Conservation (phyloP, 768 basidiomycete species). For the Boletus barrowsii region DNA sequence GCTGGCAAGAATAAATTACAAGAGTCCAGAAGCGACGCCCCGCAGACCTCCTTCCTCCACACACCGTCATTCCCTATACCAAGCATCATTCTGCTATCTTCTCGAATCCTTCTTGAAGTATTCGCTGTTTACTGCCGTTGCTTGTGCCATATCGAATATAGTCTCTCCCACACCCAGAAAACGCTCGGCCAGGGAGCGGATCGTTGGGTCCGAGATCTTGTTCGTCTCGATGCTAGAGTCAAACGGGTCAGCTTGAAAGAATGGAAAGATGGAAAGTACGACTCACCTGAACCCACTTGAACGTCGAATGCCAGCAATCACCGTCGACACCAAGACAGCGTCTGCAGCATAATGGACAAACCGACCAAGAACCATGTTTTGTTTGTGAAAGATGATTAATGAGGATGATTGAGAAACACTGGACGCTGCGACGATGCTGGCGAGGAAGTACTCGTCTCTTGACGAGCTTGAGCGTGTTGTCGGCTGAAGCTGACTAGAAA, state of each 20-base stretch:
- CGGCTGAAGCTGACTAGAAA: constrained; percentile 8
- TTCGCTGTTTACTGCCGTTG: constrained; percentile 78
- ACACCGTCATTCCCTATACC: background rate
- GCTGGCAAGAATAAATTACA: constrained; percentile 28
- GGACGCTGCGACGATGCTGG: background rate
- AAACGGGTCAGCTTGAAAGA: background rate
- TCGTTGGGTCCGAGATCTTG: constrained; percentile 71
- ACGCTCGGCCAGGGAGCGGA: constrained; percentile 72
- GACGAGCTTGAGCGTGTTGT: background rate
- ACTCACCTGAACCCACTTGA: constrained; percentile 90
- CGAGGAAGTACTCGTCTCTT: background rate
- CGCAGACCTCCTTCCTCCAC: constrained; percentile 8
- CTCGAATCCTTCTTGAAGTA: constrained; percentile 68
- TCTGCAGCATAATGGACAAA: constrained; percentile 83
- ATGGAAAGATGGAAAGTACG: constrained; percentile 2
- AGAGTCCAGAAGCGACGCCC: constrained; percentile 21
- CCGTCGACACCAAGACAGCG: constrained; percentile 80
- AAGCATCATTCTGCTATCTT: constrained; percentile 24
- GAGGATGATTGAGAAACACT: constrained; percentile 2
- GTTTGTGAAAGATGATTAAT: background rate
- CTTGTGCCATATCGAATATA: constrained; percentile 82
- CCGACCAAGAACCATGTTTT: constrained; percentile 60
- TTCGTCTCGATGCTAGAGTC: constrained; percentile 59
- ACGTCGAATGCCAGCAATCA: constrained; percentile 86
- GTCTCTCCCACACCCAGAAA: constrained; percentile 88